Conservation (phyloP, 768 basidiomycete genomes). For the Leccinum subgranulosum region DNA sequence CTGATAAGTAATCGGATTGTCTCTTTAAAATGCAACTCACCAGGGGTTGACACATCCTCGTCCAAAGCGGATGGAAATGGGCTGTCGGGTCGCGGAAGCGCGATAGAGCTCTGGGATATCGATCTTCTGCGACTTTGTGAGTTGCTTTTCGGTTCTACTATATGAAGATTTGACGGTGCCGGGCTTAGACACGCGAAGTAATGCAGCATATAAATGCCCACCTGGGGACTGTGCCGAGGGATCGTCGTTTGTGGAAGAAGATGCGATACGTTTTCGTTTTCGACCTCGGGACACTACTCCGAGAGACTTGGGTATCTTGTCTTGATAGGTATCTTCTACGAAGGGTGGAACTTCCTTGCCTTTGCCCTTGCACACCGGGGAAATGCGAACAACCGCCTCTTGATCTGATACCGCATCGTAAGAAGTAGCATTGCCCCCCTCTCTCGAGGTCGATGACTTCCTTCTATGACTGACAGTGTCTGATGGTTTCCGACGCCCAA, state of each 20-base stretch:
- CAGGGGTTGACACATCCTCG: conserved; percentile 5
- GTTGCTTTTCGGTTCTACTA: conserved; percentile 3
- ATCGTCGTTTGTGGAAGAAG: conserved; percentile 12
- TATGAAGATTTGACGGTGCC: conserved; percentile 3
- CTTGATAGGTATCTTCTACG: conserved; percentile 1
- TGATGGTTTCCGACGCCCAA: conserved; percentile 10
- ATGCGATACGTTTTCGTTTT: conserved; percentile 24
- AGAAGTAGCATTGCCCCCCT: neutral
- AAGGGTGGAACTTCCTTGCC: conserved; percentile 10
- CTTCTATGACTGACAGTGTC: conserved; percentile 6
- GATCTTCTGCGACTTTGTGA: conserved; percentile 7
- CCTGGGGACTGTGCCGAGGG: conserved; percentile 15
- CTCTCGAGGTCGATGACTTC: neutral
- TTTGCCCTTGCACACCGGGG: conserved; percentile 13
- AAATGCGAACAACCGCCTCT: conserved; percentile 1
- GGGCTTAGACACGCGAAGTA: conserved; percentile 4
- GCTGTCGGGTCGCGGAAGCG: conserved; percentile 2
- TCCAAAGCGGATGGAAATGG: neutral
- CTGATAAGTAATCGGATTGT: conserved; percentile 4
- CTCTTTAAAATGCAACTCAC: conserved; percentile 8
- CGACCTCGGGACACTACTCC: conserved; percentile 10
- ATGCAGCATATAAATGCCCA: conserved; percentile 14
- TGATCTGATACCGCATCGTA: neutral
- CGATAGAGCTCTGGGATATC: conserved; percentile 4
- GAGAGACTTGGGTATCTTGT: conserved; percentile 12